Evolutionary conservation across 768 basidiomycete genomes (phyloP).

Genomic region (Lentinula sp.): DNA sequence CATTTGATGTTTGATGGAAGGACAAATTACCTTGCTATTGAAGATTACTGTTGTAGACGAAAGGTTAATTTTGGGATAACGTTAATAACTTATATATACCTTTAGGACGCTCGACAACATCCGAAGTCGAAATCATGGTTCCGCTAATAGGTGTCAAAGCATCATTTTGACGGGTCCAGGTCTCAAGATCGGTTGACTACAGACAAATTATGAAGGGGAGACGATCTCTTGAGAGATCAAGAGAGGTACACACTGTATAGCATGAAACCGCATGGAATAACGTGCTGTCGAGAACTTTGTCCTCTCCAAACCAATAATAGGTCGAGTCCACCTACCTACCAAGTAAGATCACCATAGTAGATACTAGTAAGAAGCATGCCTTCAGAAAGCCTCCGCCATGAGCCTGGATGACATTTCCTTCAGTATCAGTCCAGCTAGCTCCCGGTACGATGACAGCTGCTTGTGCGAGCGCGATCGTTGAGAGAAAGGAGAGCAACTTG

Average conservation of each 20-base stretch:
- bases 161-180: constrained; percentile 54
- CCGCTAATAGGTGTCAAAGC: constrained; percentile 48
- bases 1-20: neutral
- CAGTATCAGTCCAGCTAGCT: constrained; percentile 57
- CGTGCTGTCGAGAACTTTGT: constrained; percentile 48
- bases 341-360: neutral
- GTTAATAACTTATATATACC: constrained; percentile 22
- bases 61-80: neutral
- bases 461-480: constrained; percentile 12
- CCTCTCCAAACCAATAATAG: constrained; percentile 61
- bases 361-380: constrained; percentile 20
- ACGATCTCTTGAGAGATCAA: neutral
- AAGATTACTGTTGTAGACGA: constrained; percentile 35
- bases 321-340: constrained; percentile 39
- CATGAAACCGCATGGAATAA: constrained; percentile 56
- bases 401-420: constrained; percentile 56
- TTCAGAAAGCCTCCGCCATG: constrained; percentile 58
- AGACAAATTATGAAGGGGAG: neutral
- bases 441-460: constrained; percentile 53
- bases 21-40: constrained; percentile 37
- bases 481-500: constrained; percentile 9
- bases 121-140: constrained; percentile 50
- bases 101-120: constrained; percentile 61
- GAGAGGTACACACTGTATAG: constrained; percentile 33
- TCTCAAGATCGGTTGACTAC: constrained; percentile 43